phyloP scores from a whole-genome alignment of 257 asterid genomes.

The Ehretia macrophylla region DNA sequence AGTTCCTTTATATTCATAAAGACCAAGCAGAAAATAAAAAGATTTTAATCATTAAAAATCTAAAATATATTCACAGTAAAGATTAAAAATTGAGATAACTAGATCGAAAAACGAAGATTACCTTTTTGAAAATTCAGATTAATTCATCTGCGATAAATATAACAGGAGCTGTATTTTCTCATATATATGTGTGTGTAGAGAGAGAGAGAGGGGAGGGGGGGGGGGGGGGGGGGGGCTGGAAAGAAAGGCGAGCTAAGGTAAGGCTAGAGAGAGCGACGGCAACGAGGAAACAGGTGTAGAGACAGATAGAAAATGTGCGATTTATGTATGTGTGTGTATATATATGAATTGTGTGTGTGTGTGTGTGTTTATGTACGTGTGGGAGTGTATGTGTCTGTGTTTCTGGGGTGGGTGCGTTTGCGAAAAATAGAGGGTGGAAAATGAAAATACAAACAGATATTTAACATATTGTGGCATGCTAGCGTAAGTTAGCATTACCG shows the following conservation, averaged over 20 bases:
- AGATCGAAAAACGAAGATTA: neutral
- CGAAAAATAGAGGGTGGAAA: neutral
- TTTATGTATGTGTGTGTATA: neutral
- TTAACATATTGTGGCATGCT: neutral
- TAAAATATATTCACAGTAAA: no score
- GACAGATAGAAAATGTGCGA: neutral
- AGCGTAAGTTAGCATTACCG: neutral
- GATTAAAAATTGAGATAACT: no score
- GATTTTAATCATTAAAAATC: neutral
- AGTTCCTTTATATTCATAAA: neutral
- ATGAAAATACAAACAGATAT: neutral
- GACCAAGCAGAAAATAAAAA: no score
- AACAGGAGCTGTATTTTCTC: neutral
- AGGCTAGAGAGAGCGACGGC: neutral
- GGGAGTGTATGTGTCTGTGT: neutral
- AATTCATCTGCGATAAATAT: neutral
- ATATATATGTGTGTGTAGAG: neutral
- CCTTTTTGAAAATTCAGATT: neutral
- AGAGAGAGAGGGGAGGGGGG: slow-evolving; percentile 1
- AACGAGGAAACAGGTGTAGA: neutral
- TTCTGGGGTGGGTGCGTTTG: neutral
- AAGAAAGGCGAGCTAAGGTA: neutral
- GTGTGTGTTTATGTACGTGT: neutral
- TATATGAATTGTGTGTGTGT: slow-evolving; percentile 1
- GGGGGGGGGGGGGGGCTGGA: no score